A percentile compares a stretch with the other conserved stretches of the same genome.
Conservation (phyloP, 768 basidiomycete genomes). For the Termitomyces sp. region DNA sequence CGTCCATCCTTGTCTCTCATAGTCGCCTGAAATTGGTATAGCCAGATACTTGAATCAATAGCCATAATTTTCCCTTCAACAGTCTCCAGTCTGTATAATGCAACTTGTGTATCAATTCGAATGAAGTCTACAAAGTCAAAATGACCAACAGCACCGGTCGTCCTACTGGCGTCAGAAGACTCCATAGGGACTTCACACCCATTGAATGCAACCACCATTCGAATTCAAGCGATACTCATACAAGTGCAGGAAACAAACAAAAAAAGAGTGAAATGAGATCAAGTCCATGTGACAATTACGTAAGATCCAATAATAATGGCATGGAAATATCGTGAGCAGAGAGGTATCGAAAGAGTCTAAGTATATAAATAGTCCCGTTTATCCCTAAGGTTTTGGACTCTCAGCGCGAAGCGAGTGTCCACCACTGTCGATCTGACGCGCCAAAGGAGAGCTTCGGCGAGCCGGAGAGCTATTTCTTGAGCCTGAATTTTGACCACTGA, state of each 20-base stretch:
- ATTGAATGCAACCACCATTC: constrained; percentile 36
- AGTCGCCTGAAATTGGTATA: constrained; percentile 99
- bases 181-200: constrained; percentile 99
- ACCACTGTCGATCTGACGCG: constrained; percentile 27
- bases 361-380: neutral
- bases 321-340: constrained; percentile 8
- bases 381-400: constrained; percentile 30
- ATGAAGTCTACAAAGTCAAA: neutral
- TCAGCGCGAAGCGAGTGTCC: constrained; percentile 30
- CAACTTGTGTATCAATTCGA: constrained; percentile 1
- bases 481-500: constrained; percentile 30
- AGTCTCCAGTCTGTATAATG: constrained; percentile 71
- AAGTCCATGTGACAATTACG: constrained; percentile 8
- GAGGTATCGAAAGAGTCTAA: constrained; percentile 2
- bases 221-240: neutral
- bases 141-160: constrained; percentile 78
- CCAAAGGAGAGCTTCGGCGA: constrained; percentile 52
- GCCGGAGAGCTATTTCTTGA: constrained; percentile 52
- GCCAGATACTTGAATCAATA: constrained; percentile 99
- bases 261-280: neutral
- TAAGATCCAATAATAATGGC: constrained; percentile 11
- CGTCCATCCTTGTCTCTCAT: constrained; percentile 98
- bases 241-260: neutral
- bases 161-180: constrained; percentile 86
- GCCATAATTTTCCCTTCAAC: constrained; percentile 94